These are phyloP conservation scores for Aspergillus unguis DNA, from an alignment of 2,329 filamentous ascomycete genomes.

Conservation along the genomic window DNA sequence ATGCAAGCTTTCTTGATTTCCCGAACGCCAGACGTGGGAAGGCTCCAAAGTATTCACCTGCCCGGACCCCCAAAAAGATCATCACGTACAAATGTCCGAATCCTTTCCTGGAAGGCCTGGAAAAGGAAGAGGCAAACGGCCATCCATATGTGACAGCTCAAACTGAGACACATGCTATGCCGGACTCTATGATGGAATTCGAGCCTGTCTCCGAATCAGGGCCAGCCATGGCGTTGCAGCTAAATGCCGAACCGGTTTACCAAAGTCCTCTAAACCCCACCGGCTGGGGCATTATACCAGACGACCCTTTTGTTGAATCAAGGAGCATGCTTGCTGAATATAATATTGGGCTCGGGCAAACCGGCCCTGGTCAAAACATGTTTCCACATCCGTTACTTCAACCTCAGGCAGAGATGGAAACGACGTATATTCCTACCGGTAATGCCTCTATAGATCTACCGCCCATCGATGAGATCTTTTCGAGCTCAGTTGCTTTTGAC, in stretches of 20 bases:
- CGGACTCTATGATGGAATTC: no score
- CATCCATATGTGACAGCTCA: no score
- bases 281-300: neutral
- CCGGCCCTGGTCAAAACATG: neutral
- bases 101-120: neutral
- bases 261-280: no score
- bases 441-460: neutral
- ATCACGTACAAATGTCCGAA: conserved; percentile 16
- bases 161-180: neutral
- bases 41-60: neutral
- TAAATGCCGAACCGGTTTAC: neutral
- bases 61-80: conserved; percentile 7
- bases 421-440: neutral
- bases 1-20: conserved; percentile 18
- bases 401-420: neutral
- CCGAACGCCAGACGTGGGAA: conserved; percentile 12
- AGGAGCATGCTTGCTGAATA: neutral
- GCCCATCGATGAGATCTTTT: neutral
- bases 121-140: neutral
- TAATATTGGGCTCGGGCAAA: neutral
- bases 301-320: neutral
- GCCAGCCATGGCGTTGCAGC: neutral
- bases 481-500: neutral
- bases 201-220: neutral
- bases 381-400: neutral